Percentiles rank a stretch among this genome's conserved stretches.
These are phyloP conservation scores for Arabidopsis arenosa DNA, from an alignment of 345 rosid genomes.

Conservation along the genomic window DNA sequence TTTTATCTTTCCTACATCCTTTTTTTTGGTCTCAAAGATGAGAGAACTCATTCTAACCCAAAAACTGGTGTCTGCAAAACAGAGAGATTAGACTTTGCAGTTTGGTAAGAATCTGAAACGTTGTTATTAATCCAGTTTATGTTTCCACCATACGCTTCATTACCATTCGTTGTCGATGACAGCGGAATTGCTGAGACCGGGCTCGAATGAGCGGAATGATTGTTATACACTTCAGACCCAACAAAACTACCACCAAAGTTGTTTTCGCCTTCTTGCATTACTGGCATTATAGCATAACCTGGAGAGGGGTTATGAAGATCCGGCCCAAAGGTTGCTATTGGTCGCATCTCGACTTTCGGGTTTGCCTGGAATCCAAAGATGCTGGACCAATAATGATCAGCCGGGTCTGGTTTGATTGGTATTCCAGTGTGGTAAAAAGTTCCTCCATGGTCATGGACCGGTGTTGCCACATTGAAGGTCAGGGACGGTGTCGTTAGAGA, in stretches of 20 bases:
- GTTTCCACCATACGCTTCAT: slow-evolving; percentile 56
- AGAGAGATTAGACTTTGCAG: slow-evolving; percentile 69
- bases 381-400: slow-evolving; percentile 67
- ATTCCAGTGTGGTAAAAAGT: slow-evolving; percentile 54
- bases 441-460: slow-evolving; percentile 47
- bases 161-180: slow-evolving; percentile 42
- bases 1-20: slow-evolving; percentile 3
- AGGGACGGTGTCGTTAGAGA: slow-evolving; percentile 57
- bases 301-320: slow-evolving; percentile 29
- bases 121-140: slow-evolving; percentile 48
- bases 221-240: slow-evolving; percentile 45
- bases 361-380: slow-evolving; percentile 49
- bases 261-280: slow-evolving; percentile 38
- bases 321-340: slow-evolving; percentile 30
- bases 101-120: slow-evolving; percentile 56
- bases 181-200: slow-evolving; percentile 50
- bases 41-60: slow-evolving; percentile 76
- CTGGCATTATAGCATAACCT: slow-evolving; percentile 45
- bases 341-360: slow-evolving; percentile 31
- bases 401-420: slow-evolving; percentile 68
- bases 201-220: slow-evolving; percentile 34
- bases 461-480: slow-evolving; percentile 52
- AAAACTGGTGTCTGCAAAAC: slow-evolving; percentile 86
- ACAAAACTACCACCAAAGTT: slow-evolving; percentile 47
- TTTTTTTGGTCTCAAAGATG: not conserved